Conservation (phyloP, 2,329 filamentous ascomycete genomes). For the Ophiocordyceps camponoti-floridani region DNA sequence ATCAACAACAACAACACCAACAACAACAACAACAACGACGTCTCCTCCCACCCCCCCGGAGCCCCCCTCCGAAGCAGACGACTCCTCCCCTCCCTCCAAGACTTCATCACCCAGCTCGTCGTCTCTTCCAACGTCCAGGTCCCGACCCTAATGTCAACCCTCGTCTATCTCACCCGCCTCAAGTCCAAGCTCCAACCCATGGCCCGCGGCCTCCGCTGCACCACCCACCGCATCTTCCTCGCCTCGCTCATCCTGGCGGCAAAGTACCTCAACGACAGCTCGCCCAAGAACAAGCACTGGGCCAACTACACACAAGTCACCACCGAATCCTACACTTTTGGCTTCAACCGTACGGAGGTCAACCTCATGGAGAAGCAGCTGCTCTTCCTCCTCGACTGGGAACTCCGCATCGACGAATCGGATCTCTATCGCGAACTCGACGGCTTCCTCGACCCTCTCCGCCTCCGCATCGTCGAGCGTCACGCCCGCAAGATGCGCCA, state of each 20-base stretch:
- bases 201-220: conserved; percentile 91
- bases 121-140: conserved; percentile 92
- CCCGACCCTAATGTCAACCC: conserved; percentile 87
- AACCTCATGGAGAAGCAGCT: conserved; percentile 99
- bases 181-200: conserved; percentile 76
- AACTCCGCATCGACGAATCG: conserved; percentile 67
- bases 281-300: conserved; percentile 99
- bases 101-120: conserved; percentile 84
- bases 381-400: conserved; percentile 87
- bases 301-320: conserved; percentile 75
- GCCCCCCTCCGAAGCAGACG: conserved; percentile 29
- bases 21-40: conserved; percentile 14
- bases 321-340: conserved; percentile 49
- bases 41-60: conserved; percentile 29
- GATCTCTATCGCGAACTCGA: conserved; percentile 82
- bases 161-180: conserved; percentile 81
- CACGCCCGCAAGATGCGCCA: conserved; percentile 31
- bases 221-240: conserved; percentile 93
- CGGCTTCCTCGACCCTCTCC: conserved; percentile 73
- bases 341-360: conserved; percentile 87
- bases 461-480: conserved; percentile 35
- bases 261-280: conserved; percentile 97
- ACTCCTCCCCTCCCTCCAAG: conserved; percentile 62
- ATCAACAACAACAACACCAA: conserved; percentile 14
- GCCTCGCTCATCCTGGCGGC: conserved; percentile 71